These are phyloP conservation scores for Pseudocercospora fuligena DNA, from an alignment of 2,329 filamentous ascomycete species.

Conservation along the genomic window DNA sequence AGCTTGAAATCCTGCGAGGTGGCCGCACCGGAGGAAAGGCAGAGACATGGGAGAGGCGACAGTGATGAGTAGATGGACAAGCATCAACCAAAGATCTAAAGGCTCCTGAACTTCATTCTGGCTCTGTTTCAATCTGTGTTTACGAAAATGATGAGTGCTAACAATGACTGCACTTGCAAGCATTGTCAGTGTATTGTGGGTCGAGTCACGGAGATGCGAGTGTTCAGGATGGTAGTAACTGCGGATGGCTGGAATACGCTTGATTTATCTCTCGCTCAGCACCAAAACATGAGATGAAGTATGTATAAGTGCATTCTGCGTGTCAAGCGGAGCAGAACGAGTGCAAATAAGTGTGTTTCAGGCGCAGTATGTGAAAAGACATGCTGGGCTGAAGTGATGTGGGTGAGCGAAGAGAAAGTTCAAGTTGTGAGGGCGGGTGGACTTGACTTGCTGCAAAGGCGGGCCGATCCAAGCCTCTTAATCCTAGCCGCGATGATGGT, in stretches of 20 bases:
- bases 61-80: neutral
- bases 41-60: neutral
- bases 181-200: neutral
- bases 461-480: neutral
- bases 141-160: neutral
- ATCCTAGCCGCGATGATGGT: neutral
- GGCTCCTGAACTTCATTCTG: neutral
- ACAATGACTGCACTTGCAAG: neutral
- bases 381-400: slow-evolving; percentile 4
- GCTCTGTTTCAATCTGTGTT: neutral
- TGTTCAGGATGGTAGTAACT: neutral
- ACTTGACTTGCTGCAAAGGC: neutral
- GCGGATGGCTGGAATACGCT: neutral
- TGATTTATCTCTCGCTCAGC: neutral
- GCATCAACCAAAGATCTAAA: neutral
- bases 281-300: neutral
- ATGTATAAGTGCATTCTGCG: neutral
- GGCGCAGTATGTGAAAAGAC: neutral
- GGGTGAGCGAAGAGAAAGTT: slow-evolving; percentile 1
- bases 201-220: slow-evolving; percentile 3
- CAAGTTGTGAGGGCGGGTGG: neutral
- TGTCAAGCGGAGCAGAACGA: slow-evolving; percentile 28
- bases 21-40: neutral
- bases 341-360: slow-evolving; percentile 29
- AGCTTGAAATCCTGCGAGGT: neutral